Conservation (phyloP, 2,329 filamentous ascomycete species). For the Saccharata proteae region DNA sequence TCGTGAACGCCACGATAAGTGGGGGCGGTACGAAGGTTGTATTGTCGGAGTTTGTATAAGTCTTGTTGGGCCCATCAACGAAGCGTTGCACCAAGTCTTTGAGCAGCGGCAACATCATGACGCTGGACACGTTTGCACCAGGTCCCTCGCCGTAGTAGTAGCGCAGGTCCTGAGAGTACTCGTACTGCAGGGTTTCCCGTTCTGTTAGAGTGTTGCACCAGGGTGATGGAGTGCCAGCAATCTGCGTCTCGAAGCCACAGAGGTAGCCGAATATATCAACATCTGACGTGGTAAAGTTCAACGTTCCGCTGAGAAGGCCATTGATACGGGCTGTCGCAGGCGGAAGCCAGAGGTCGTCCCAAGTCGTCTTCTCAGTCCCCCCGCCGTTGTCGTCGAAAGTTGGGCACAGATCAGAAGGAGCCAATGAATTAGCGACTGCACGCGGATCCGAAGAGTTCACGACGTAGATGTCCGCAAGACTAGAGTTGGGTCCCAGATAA, state of each 20-base stretch:
- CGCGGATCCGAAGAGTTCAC: constrained; percentile 44
- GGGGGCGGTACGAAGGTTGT: constrained; percentile 39
- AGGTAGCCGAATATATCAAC: constrained; percentile 51
- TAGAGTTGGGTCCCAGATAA: constrained; percentile 46
- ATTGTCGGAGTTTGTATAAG: constrained; percentile 32
- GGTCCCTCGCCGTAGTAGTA: constrained; percentile 56
- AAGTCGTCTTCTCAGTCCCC: constrained; percentile 33
- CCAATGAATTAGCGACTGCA: constrained; percentile 45
- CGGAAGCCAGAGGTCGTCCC: constrained; percentile 42
- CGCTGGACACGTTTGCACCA: constrained; percentile 40
- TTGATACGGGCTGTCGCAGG: constrained; percentile 44
- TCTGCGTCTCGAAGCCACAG: constrained; percentile 61
- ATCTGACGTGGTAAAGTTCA: constrained; percentile 43
- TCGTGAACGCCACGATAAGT: constrained; percentile 50
- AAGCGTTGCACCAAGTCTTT: constrained; percentile 42
- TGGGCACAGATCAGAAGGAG: constrained; percentile 51
- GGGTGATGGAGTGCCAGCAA: constrained; percentile 45
- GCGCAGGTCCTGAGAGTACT: constrained; percentile 55
- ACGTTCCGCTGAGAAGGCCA: constrained; percentile 29
- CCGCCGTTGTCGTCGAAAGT: constrained; percentile 44
- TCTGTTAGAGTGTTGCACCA: constrained; percentile 53
- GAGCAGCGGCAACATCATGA: constrained; percentile 51
- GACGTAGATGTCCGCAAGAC: constrained; percentile 43
- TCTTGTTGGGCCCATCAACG: constrained; percentile 38
- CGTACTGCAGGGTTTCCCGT: constrained; percentile 50